These are phyloP conservation scores for Talaromyces sp. DNA, from an alignment of 2,329 filamentous ascomycete genomes.

Conservation along the genomic window DNA sequence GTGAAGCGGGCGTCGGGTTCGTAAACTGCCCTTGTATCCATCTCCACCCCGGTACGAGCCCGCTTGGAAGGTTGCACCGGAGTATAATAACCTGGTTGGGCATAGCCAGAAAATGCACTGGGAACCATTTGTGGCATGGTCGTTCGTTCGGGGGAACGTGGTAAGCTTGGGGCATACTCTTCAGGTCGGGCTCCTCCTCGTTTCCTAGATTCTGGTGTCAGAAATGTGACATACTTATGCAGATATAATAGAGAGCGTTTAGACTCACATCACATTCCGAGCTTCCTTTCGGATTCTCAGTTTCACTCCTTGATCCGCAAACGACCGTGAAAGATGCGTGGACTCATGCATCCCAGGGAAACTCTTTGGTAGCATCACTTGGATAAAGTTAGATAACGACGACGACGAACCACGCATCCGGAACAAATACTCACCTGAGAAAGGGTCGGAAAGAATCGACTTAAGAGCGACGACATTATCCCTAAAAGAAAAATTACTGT, in stretches of 20 bases:
- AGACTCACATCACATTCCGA: slow-evolving; percentile 45
- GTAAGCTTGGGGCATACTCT: slow-evolving; percentile 29
- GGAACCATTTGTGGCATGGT: slow-evolving; percentile 28
- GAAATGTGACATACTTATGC: slow-evolving; percentile 6
- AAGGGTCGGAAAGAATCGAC: slow-evolving; percentile 58
- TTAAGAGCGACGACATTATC: slow-evolving; percentile 48
- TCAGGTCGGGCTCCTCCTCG: slow-evolving; percentile 32
- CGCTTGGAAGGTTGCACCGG: slow-evolving; percentile 26
- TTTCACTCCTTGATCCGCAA: slow-evolving; percentile 82
- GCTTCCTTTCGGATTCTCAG: slow-evolving; percentile 79
- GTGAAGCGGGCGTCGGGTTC: slow-evolving; percentile 31
- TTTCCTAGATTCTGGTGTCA: slow-evolving; percentile 28
- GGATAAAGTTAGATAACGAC: not conserved
- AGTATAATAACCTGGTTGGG: slow-evolving; percentile 27
- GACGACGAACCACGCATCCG: not conserved
- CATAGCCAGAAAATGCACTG: slow-evolving; percentile 27
- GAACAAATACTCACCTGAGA: slow-evolving; percentile 52
- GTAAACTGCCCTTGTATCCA: slow-evolving; percentile 29
- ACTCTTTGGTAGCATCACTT: slow-evolving; percentile 53
- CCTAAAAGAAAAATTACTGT: slow-evolving; percentile 17
- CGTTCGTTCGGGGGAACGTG: slow-evolving; percentile 34
- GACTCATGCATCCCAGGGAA: slow-evolving; percentile 79
- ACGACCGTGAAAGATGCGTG: slow-evolving; percentile 71
- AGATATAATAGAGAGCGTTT: not conserved
- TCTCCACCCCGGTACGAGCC: slow-evolving; percentile 35